Conservation (phyloP, 2,329 filamentous ascomycete species). For the Reticulascus tulasneorum region DNA sequence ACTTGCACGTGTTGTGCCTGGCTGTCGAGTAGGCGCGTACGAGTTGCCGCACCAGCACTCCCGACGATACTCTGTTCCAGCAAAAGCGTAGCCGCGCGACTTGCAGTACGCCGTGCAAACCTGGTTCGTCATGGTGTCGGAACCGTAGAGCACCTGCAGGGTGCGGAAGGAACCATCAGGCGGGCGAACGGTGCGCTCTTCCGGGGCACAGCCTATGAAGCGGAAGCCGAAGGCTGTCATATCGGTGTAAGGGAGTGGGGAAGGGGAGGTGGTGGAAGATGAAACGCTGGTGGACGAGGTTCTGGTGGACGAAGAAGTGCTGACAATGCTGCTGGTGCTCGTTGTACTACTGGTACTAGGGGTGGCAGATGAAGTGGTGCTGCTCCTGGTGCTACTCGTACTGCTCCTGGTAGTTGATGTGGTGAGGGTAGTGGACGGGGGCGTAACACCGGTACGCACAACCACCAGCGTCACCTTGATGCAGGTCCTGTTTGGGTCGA, state of each 20-base stretch:
- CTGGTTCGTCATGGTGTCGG: conserved; percentile 7
- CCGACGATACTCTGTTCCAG: conserved; percentile 16
- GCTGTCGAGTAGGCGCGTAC: conserved; percentile 21
- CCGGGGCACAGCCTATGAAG: conserved; percentile 22
- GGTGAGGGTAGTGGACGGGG: too few relatives aligned
- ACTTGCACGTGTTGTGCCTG: conserved; percentile 18
- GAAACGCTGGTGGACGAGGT: too few relatives aligned
- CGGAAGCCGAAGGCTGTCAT: conserved; percentile 17
- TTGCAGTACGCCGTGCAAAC: conserved; percentile 10
- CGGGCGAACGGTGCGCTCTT: conserved; percentile 17
- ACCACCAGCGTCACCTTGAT: conserved; percentile 1
- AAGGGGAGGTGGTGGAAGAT: conserved; percentile 8
- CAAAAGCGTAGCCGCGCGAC: conserved; percentile 17
- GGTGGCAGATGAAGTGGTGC: too few relatives aligned
- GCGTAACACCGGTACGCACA: not conserved
- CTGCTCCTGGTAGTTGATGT: too few relatives aligned
- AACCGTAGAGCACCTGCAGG: conserved; percentile 9
- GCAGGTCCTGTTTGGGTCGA: conserved; percentile 2
- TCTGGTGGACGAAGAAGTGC: conserved; percentile 1
- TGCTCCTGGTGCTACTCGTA: too few relatives aligned
- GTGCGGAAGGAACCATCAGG: conserved; percentile 21
- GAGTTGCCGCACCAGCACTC: conserved; percentile 18
- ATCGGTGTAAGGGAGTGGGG: too few relatives aligned
- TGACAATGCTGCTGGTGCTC: conserved; percentile 6
- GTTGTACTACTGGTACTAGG: too few relatives aligned